phyloP scores from a whole-genome alignment of 179 eudicot species.

The Camellia oleifera region DNA sequence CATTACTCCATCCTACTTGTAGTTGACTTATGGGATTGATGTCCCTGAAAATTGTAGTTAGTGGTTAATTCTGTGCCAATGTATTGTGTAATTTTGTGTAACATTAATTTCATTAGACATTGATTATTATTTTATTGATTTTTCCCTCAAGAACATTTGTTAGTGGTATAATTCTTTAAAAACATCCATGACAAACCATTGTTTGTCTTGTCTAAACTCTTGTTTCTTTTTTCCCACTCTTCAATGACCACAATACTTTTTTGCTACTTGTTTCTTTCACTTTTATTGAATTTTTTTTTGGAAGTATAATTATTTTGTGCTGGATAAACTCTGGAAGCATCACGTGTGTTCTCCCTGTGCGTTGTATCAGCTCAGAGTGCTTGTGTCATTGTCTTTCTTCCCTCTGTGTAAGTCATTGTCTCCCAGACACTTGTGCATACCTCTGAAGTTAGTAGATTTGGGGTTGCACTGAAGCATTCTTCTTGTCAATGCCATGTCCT shows the following conservation, averaged over 20 bases:
- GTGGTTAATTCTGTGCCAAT: slow-evolving; percentile 31
- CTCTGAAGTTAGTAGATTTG: background rate
- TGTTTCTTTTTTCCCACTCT: background rate
- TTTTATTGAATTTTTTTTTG: background rate
- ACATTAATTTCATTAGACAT: slow-evolving; percentile 27
- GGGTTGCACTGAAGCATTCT: background rate
- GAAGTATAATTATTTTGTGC: background rate
- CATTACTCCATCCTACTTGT: slow-evolving; percentile 32
- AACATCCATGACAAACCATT: background rate
- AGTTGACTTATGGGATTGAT: slow-evolving; percentile 26
- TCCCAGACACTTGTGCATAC: background rate
- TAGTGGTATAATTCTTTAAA: background rate
- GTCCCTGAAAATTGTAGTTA: slow-evolving; percentile 43
- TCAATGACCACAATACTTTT: background rate
- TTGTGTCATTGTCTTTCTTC: background rate
- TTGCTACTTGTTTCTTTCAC: background rate
- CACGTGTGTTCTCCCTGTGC: background rate
- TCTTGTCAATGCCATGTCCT: background rate
- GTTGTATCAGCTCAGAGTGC: background rate
- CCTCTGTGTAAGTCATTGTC: background rate
- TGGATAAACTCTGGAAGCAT: background rate
- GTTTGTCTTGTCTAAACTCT: background rate
- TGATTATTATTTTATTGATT: slow-evolving; percentile 49
- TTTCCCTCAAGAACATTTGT: slow-evolving; percentile 16
- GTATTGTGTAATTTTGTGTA: slow-evolving; percentile 37